Base-by-base conservation (phyloP, 169 alveolate genomes). In the Plasmodium vivax region DNA sequence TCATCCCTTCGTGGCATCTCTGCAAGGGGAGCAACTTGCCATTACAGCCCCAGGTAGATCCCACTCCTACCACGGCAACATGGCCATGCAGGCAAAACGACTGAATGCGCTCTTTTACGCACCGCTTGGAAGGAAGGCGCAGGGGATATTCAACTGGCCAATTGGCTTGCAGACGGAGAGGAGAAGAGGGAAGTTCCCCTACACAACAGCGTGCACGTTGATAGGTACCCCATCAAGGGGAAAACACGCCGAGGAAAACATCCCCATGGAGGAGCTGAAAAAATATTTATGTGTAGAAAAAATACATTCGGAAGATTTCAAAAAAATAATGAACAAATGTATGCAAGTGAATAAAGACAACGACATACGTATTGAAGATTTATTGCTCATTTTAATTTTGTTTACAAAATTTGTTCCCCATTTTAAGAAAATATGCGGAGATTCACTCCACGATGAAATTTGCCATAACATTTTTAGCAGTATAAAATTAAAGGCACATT, bases 401-500 rank as follows among this genome's bases (percentile, higher is more conserved):
- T 77, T 87, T 56, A 54, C 58, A 75, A 87, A 87, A 77, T 36
- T 56, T 77, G 75, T 9, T 54, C 71, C 81, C 2, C n/a, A 87
- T 87, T 87, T 56, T 87, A 45, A 56, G 32, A 38, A 77, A 34
- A n/a, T 41, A 5, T 87, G 27, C 34, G 19, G 54, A 19, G 43
- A 51, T 16, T 45, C 43, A 41, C 81, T 23, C 30, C 41, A 79
- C 16, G 7, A 23, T 51, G 73, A 87, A 34, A 43, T 87, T 27
- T 75, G 73, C 32, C 23, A 16, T 19, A 51, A 75, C 12, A 27
- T 87, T 34, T 32, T 74, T 12, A 54, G 16, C 71, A 54, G 71
- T 8, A 45, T 87, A 77, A 87, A 87, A 77, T 77, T 87, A 34
- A 87, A 87, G 77, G 32, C 81, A 75, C 93, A 87, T 51, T 87